A percentile compares a stretch with the other conserved stretches of the same genome.
phyloP scores from a whole-genome alignment of 176 grass and related monocot species.

The Themeda triandra region DNA sequence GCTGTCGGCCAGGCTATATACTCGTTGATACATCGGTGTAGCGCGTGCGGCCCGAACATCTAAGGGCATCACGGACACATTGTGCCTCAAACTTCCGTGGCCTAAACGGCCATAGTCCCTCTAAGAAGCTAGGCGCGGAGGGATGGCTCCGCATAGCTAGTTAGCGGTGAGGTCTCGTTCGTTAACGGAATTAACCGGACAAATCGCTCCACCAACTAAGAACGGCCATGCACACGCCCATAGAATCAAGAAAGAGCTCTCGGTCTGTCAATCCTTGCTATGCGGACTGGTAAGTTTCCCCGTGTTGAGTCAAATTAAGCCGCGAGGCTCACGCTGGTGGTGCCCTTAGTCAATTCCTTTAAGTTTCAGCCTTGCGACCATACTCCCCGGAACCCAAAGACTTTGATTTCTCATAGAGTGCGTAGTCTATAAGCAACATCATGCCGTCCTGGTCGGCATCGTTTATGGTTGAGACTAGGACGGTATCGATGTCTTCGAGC shows the following conservation, averaged over 20 bases:
- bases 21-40: slow-evolving; percentile 85
- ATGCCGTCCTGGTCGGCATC: slow-evolving; percentile 15
- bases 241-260: no score
- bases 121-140: no score
- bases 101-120: slow-evolving; percentile 73
- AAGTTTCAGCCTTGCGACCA: slow-evolving; percentile 44
- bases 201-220: slow-evolving; percentile 33
- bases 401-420: slow-evolving; percentile 41
- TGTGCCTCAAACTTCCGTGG: slow-evolving; percentile 80
- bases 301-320: no score
- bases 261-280: no score
- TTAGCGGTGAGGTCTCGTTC: slow-evolving; percentile 59
- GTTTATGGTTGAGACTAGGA: slow-evolving; percentile 76
- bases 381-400: slow-evolving; percentile 12
- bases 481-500: slow-evolving; percentile 19
- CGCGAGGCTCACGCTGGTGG: no score
- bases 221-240: neutral
- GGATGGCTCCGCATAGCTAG: no score
- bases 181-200: slow-evolving; percentile 58
- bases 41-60: slow-evolving; percentile 74
- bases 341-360: slow-evolving; percentile 47
- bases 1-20: slow-evolving; percentile 67
- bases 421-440: slow-evolving; percentile 71
- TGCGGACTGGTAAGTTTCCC: no score
- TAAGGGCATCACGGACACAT: slow-evolving; percentile 87